Evolutionary conservation across 768 basidiomycete species (phyloP), one percentile per base, ranked within the genome.

Genomic region (Mycena rebaudengoi): DNA sequence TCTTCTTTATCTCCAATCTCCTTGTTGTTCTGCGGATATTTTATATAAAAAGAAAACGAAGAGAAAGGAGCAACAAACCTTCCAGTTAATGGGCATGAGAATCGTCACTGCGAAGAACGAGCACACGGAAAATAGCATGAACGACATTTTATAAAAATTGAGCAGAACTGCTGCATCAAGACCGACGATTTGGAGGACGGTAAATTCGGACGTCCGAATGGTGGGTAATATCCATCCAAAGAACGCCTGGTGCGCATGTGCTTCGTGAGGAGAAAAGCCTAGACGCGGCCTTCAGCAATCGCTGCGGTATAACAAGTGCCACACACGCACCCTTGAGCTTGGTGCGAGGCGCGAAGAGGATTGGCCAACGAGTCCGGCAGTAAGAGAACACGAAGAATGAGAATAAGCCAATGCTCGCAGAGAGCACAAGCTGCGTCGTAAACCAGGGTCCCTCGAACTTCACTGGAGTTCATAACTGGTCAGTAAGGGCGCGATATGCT

Each of bases 161-260:
- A 99, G 85, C 72, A 95, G 95, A 70, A 99, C 98, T 2, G 95
- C 96, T 40, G 97, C 97, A 76, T 99, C 97, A 40, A 99, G 80
- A 0, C 97, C 97, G 13, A 99, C 97, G 50, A 98, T 97, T 76
- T 98, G 96, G 3, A 99, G 82, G 4, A 99, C 88, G 0, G 95
- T 92, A 64, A 94, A 96, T 73, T 99, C 97, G 44, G 94, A 96
- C 0, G 91, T 95, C 60, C 85, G 81, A 41, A 98, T 84, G 0
- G 97, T 99, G 1, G 97, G 97, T 68, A 97, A 78, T 53, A 99
- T 92, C 97, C 98, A 99, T 25, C 95, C 95, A 77, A 98, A 95
- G 79, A 98, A 93, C 0, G 91, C 88, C 62, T 87, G 84, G 69
- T 94, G 91, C 3, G 89, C 88, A 72, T 96, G 95, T 0, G 92